These are phyloP conservation scores for Wickerhamiella qilinensis DNA, from an alignment of 805 yeast genomes.

Conservation along the genomic window DNA sequence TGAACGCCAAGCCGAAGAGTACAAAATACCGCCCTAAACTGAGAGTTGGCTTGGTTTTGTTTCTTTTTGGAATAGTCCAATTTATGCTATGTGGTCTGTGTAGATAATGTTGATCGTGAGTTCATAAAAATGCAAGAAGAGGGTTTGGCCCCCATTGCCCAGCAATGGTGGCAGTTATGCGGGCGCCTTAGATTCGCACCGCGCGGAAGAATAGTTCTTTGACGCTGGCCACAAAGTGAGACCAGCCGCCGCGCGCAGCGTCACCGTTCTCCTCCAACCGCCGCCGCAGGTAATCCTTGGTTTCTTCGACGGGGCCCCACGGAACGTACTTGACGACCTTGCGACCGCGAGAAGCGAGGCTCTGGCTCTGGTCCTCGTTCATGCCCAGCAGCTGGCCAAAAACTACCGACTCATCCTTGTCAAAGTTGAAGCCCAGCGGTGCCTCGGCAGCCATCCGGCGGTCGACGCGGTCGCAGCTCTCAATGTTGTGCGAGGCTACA, in stretches of 20 bases:
- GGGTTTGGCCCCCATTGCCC: no score
- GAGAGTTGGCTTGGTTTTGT: no score
- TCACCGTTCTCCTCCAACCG: slow-evolving; percentile 93
- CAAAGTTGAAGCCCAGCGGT: slow-evolving; percentile 14
- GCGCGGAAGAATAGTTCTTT: not conserved
- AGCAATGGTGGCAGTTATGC: no score
- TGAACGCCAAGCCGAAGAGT: no score
- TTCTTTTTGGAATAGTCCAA: no score
- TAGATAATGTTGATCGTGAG: no score
- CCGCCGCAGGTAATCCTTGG: slow-evolving; percentile 76
- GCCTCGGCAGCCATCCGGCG: slow-evolving; percentile 28
- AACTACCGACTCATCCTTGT: slow-evolving; percentile 33
- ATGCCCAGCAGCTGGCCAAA: slow-evolving; percentile 87
- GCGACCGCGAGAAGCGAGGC: slow-evolving; percentile 46
- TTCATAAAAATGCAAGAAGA: no score
- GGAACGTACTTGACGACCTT: slow-evolving; percentile 89
- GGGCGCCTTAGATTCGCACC: not conserved
- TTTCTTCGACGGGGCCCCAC: slow-evolving; percentile 94
- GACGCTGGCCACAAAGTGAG: slow-evolving; percentile 6
- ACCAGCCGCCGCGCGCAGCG: slow-evolving; percentile 19
- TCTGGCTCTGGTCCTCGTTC: slow-evolving; percentile 81
- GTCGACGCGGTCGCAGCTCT: slow-evolving; percentile 61
- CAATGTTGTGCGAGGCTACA: slow-evolving; percentile 79
- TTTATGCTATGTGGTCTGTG: no score
- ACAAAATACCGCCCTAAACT: no score